Evolutionary conservation across 768 basidiomycete species (phyloP), one percentile per base, ranked within the genome.

Genomic region (Candolleomyces aberdarensis): DNA sequence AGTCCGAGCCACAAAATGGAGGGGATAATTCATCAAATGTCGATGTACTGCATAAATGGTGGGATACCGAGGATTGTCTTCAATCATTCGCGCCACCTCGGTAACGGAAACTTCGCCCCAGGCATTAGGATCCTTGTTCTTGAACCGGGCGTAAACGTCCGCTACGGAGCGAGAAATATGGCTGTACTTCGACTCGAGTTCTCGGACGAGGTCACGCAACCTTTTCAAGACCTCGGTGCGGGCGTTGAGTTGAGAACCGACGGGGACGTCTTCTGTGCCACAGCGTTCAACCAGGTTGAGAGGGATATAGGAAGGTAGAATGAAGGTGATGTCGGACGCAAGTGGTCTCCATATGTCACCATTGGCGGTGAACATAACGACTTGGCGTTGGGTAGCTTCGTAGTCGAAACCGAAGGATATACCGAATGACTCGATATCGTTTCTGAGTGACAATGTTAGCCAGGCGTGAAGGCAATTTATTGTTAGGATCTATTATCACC

Each of bases 221-320:
- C 74, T 76, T 65, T 79, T 83, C 26, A 92, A 78, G 19, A 88
- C 80, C 57, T 84, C 78, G 3, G 91, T 78, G 2, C 94, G 81
- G 3, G 92, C 91, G 29, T 76, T 73, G 52, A 81, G 70, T 61
- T 88, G 73, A 5, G 65, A 63, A 15, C 67, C 66, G 8, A 54
- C 47, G 0, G 81, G 70, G 22, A 69, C 58, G 0, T 64, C 64
- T 0, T 66, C 60, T 0, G 47, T 46, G 1, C 87, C 85, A 66
- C 86, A 88, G 36, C 84, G 78, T 40, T 64, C 63, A 0, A 79
- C 75, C 8, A 85, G 74, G 61, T 83, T 77, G 46, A 62, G 55
- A 14, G 82, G 68, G 26, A 84, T 73, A 66, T 88, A 78, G n/a
- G 74, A 71, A 0, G 88, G 88, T n/a, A 90, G 74, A 26, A 77